Evolutionary conservation across 108 stramenopile genomes (phyloP).

Genomic region (Cyclotella sp.): DNA sequence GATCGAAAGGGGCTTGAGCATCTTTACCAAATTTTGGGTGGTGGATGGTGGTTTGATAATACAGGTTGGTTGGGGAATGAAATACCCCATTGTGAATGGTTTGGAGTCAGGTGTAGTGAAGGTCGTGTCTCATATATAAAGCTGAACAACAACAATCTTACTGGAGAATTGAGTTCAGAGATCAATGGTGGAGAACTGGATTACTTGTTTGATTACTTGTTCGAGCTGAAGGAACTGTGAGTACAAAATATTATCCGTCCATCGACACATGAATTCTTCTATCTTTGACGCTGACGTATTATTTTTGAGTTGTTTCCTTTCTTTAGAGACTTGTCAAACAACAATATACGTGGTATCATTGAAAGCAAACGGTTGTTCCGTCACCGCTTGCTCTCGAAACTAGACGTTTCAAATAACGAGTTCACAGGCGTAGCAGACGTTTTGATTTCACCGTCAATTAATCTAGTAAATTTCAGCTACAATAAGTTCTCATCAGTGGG

Average conservation of each 20-base stretch:
- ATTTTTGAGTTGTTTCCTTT: background rate
- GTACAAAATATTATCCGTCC: background rate
- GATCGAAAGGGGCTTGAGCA: background rate
- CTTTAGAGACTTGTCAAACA: constrained; percentile 21
- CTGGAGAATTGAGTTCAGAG: constrained; percentile 6
- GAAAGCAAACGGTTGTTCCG: constrained; percentile 22
- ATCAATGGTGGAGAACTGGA: background rate
- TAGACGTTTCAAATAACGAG: constrained; percentile 30
- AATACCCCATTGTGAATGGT: constrained; percentile 14
- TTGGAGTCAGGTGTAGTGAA: constrained; percentile 26
- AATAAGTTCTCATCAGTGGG: constrained; percentile 46
- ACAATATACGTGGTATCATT: constrained; percentile 17
- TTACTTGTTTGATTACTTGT: background rate
- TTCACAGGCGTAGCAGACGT: constrained; percentile 46
- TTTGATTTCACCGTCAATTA: constrained; percentile 61
- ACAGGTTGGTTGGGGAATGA: constrained; percentile 5
- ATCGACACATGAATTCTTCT: background rate
- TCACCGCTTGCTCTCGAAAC: constrained; percentile 41
- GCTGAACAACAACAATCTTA: constrained; percentile 32
- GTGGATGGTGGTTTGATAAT: constrained; percentile 28
- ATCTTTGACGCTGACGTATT: background rate
- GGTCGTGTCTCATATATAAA: constrained; percentile 18
- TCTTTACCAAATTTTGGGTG: background rate
- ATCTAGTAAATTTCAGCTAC: constrained; percentile 58
- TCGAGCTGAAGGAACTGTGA: constrained; percentile 11